Conservation (phyloP, 2,329 filamentous ascomycete species). For the Nakataea oryzae region DNA sequence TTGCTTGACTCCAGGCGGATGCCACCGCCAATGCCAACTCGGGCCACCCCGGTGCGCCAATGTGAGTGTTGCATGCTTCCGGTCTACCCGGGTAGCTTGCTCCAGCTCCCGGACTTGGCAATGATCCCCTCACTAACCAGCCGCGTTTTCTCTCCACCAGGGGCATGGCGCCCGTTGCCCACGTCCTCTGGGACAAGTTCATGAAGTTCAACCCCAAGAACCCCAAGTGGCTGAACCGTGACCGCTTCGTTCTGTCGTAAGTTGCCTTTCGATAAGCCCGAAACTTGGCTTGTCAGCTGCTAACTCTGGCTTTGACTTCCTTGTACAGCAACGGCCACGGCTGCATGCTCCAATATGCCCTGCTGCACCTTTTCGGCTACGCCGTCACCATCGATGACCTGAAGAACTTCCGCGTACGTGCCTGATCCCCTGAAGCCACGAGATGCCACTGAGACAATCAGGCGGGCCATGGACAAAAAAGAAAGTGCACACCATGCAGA, state of each 20-base stretch:
- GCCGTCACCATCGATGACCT: slow-evolving; percentile 77
- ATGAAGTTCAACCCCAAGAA: slow-evolving; percentile 99
- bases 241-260: slow-evolving; percentile 98
- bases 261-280: slow-evolving; percentile 26
- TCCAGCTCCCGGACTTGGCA: background rate
- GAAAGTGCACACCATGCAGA: background rate
- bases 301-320: slow-evolving; percentile 2
- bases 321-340: slow-evolving; percentile 80
- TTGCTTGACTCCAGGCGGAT: slow-evolving; percentile 66
- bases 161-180: slow-evolving; percentile 85
- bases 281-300: background rate
- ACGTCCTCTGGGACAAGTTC: slow-evolving; percentile 98
- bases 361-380: slow-evolving; percentile 95
- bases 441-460: background rate
- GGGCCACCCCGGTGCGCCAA: slow-evolving; percentile 96
- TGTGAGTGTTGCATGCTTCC: slow-evolving; percentile 42
- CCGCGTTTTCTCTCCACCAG: slow-evolving; percentile 20
- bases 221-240: slow-evolving; percentile 91
- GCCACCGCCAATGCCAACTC: slow-evolving; percentile 93
- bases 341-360: slow-evolving; percentile 98
- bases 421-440: background rate
- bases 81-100: too few species aligned
- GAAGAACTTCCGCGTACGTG: slow-evolving; percentile 88
- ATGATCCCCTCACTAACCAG: slow-evolving; percentile 6
- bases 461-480: too few species aligned